Percentiles rank a stretch among this genome's conserved stretches.
Conservation (phyloP, 1,284 basidiomycete genomes). For the Golubevia pallescens region DNA sequence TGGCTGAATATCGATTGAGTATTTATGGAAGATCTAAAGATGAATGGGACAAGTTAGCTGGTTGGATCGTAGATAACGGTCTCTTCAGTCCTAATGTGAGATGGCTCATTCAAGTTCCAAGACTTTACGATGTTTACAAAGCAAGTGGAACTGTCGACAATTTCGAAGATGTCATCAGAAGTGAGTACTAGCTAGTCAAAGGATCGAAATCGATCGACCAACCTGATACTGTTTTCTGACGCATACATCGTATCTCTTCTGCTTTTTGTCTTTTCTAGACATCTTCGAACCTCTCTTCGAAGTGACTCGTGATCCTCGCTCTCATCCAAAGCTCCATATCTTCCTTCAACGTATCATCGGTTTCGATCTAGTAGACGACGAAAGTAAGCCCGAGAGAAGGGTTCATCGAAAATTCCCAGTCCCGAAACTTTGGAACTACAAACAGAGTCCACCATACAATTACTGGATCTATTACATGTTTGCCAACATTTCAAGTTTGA, state of each 20-base stretch:
- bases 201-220: no score
- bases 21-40: constrained; percentile 67
- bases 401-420: constrained; percentile 96
- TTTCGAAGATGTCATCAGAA: constrained; percentile 88
- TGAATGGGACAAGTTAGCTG: constrained; percentile 98
- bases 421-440: constrained; percentile 85
- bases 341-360: constrained; percentile 95
- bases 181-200: constrained; percentile 70
- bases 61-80: constrained; percentile 94
- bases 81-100: constrained; percentile 95
- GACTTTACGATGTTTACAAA: constrained; percentile 96
- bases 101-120: constrained; percentile 96
- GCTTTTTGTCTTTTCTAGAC: constrained; percentile 69
- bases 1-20: constrained; percentile 60
- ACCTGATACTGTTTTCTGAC: no score
- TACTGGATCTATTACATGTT: constrained; percentile 99
- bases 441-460: constrained; percentile 88
- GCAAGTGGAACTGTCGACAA: constrained; percentile 81
- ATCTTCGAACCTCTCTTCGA: constrained; percentile 93
- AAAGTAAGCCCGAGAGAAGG: constrained; percentile 89
- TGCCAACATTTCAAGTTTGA: constrained; percentile 92
- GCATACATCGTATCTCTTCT: no score
- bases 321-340: constrained; percentile 91
- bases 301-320: constrained; percentile 86
- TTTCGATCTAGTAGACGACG: constrained; percentile 97